Evolutionary conservation across 2,329 filamentous ascomycete genomes (phyloP).

Genomic region (Fusarium sp.): DNA sequence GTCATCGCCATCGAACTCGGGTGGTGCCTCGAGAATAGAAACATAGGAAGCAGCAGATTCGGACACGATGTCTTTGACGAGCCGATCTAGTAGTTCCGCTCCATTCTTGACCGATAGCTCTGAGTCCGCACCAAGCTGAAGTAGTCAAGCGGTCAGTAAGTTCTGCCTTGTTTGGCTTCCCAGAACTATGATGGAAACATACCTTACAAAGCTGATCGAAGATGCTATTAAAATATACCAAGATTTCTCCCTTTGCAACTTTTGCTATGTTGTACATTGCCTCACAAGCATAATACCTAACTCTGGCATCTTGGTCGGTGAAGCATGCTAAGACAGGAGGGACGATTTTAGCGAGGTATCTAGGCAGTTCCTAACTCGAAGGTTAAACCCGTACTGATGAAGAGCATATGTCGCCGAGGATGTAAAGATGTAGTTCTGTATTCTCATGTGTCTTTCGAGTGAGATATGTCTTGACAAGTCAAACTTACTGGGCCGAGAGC

Average conservation of each 20-base stretch:
- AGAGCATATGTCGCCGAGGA: too few relatives aligned
- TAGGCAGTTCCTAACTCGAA: slow-evolving; percentile 79
- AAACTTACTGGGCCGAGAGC: slow-evolving; percentile 86
- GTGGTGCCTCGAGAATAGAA: slow-evolving; percentile 79
- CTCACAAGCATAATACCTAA: slow-evolving; percentile 98
- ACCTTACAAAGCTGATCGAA: slow-evolving; percentile 98
- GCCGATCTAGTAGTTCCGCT: slow-evolving; percentile 90
- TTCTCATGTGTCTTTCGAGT: not conserved
- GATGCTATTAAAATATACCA: slow-evolving; percentile 98
- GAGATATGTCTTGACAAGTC: not conserved
- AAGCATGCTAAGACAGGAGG: slow-evolving; percentile 98
- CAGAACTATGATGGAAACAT: slow-evolving; percentile 22
- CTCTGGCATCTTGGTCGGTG: slow-evolving; percentile 95
- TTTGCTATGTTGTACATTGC: slow-evolving; percentile 99
- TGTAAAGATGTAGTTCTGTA: not conserved
- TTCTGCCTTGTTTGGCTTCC: not conserved
- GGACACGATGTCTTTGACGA: slow-evolving; percentile 96
- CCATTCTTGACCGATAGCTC: slow-evolving; percentile 98
- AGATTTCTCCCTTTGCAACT: slow-evolving; percentile 96
- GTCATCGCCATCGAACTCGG: slow-evolving; percentile 60
- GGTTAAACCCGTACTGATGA: slow-evolving; percentile 12
- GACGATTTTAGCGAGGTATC: slow-evolving; percentile 92
- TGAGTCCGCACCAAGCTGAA: slow-evolving; percentile 90
- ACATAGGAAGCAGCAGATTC: slow-evolving; percentile 96
- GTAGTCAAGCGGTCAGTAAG: slow-evolving; percentile 3